A percentile compares a stretch with the other conserved stretches of the same genome.
Evolutionary conservation across 2,329 filamentous ascomycete genomes (phyloP).

Genomic region (Paecilomyces formosus): DNA sequence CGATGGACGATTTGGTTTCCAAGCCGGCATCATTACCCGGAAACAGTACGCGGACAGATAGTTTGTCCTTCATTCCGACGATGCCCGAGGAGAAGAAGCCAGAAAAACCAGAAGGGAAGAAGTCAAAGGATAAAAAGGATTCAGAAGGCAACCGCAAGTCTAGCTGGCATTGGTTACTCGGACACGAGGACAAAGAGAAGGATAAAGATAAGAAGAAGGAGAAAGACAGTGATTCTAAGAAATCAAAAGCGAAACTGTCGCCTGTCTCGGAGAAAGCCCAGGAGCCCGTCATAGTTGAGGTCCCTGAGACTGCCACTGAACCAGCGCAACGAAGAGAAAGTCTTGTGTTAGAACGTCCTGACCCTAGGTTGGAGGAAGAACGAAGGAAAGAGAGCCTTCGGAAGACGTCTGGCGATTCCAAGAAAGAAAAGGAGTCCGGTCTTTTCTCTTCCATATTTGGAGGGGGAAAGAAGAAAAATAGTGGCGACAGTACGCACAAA

Average conservation of each 20-base stretch:
- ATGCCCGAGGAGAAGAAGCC: slow-evolving; percentile 55
- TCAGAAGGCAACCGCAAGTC: slow-evolving; percentile 67
- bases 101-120: slow-evolving; percentile 63
- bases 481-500: slow-evolving; percentile 66
- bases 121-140: slow-evolving; percentile 59
- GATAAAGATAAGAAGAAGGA: slow-evolving; percentile 47
- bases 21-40: slow-evolving; percentile 64
- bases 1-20: slow-evolving; percentile 58
- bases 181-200: slow-evolving; percentile 65
- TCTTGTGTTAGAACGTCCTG: slow-evolving; percentile 73
- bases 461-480: slow-evolving; percentile 77
- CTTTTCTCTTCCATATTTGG: slow-evolving; percentile 94
- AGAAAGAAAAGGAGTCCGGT: slow-evolving; percentile 80
- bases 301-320: slow-evolving; percentile 83
- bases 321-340: slow-evolving; percentile 59
- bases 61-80: slow-evolving; percentile 72
- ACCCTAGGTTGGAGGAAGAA: slow-evolving; percentile 58
- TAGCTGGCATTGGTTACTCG: slow-evolving; percentile 69
- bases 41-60: slow-evolving; percentile 65
- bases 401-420: slow-evolving; percentile 58
- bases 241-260: slow-evolving; percentile 42
- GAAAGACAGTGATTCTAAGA: slow-evolving; percentile 62
- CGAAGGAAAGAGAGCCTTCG: slow-evolving; percentile 73
- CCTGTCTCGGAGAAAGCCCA: slow-evolving; percentile 46
- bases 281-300: slow-evolving; percentile 76